Evolutionary conservation across 1,284 basidiomycete genomes (phyloP).

Genomic region (Moesziomyces sp.): DNA sequence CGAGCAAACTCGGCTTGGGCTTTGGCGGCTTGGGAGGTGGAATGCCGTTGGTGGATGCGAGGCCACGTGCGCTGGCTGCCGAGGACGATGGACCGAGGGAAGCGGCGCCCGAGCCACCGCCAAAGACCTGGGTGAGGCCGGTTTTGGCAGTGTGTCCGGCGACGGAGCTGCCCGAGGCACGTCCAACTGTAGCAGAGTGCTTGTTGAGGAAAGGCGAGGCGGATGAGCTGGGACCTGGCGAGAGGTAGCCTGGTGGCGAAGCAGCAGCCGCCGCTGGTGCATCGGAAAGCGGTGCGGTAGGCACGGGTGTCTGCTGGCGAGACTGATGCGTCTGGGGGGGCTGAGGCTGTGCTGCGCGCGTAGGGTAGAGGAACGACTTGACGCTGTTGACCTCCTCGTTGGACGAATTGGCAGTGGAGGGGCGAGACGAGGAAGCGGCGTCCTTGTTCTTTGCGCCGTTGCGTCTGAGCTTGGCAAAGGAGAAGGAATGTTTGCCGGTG

Average conservation of each 20-base stretch:
- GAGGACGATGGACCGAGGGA: constrained; percentile 20
- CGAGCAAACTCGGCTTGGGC: constrained; percentile 36
- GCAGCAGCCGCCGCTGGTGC: constrained; percentile 1
- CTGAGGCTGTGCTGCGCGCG: background rate
- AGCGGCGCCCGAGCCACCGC: constrained; percentile 9
- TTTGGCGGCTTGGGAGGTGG: constrained; percentile 38
- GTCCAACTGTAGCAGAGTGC: constrained; percentile 43
- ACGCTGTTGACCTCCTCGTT: constrained; percentile 21
- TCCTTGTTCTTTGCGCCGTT: constrained; percentile 12
- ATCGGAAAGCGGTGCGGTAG: background rate
- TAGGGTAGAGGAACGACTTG: constrained; percentile 16
- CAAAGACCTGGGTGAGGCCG: constrained; percentile 29
- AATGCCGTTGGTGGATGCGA: constrained; percentile 1
- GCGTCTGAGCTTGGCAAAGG: constrained; percentile 25
- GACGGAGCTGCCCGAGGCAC: constrained; percentile 16
- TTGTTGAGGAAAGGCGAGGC: constrained; percentile 50
- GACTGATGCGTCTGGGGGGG: constrained; percentile 1
- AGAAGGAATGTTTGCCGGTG: constrained; percentile 32
- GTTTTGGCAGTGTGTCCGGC: constrained; percentile 17
- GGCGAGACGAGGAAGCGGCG: constrained; percentile 5
- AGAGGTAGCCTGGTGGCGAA: constrained; percentile 19
- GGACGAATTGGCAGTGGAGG: constrained; percentile 30
- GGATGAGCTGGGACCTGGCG: constrained; percentile 28
- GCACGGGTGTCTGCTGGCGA: background rate
- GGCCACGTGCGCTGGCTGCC: background rate